Percentiles rank a stretch among this genome's conserved stretches.
Conservation (phyloP, 768 basidiomycete species). For the Lentinus tigrinus region DNA sequence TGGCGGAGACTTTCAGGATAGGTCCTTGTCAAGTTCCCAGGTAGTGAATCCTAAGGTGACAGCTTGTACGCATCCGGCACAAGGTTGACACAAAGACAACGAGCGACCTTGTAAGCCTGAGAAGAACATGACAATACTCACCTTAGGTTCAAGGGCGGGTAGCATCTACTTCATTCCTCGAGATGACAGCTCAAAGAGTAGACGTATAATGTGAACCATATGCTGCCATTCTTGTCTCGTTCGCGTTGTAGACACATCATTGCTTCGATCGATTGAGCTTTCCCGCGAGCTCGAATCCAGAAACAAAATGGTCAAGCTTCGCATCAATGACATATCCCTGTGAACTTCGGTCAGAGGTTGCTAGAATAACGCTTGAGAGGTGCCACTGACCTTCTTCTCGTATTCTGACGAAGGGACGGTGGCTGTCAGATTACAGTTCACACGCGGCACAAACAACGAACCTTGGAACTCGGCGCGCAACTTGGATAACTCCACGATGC, state of each 20-base stretch:
- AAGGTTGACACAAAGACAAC: too few relatives aligned
- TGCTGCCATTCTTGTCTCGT: not conserved
- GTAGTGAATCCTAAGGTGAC: too few relatives aligned
- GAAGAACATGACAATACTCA: too few relatives aligned
- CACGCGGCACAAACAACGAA: slow-evolving; percentile 30
- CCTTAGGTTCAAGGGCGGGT: too few relatives aligned
- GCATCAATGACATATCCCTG: slow-evolving; percentile 67
- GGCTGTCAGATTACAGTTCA: not conserved
- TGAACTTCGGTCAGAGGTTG: not conserved
- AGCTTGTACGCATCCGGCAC: too few relatives aligned
- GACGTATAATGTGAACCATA: not conserved
- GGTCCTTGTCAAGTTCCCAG: too few relatives aligned
- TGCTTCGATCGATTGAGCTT: slow-evolving; percentile 24
- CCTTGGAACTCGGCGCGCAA: slow-evolving; percentile 66
- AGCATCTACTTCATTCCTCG: too few relatives aligned
- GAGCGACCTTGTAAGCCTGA: too few relatives aligned
- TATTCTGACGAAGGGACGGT: slow-evolving; percentile 44
- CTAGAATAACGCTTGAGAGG: not conserved
- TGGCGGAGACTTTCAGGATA: too few relatives aligned
- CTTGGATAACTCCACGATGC: slow-evolving; percentile 66
- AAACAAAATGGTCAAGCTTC: slow-evolving; percentile 71
- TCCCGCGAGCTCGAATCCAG: slow-evolving; percentile 62
- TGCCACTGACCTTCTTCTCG: slow-evolving; percentile 46
- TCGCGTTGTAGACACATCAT: not conserved
- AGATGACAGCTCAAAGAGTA: not conserved